Evolutionary conservation across 1,139 yeast species (phyloP), one percentile per base, ranked within the genome.

Genomic region (Saccharomyces pastorianus): DNA sequence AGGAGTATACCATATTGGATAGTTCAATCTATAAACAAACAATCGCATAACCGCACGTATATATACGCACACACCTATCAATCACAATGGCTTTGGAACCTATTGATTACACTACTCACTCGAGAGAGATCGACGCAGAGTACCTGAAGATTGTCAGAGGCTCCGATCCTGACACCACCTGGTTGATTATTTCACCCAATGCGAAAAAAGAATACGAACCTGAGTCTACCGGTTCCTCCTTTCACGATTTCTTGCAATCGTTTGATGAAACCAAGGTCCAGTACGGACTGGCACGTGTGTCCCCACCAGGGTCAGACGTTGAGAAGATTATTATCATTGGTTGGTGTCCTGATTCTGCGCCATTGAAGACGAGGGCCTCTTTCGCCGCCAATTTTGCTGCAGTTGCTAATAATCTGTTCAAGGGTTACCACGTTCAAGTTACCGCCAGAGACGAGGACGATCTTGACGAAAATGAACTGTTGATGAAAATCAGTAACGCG

Each of bases 391-490:
- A 86, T 70, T 84, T 85, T 62, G 88, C 88, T 48, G 86, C 83
- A 47, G 86, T 86, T 14, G 81, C 91, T 31, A 65, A 67, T 52
- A 81, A 77, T 56, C 76, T 83, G 26, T 77, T 86, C 63, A 78
- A 78, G 61, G 96, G 96, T 44, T 93, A 91, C 72, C 99, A 93
- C 68, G 91, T 93, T 54, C 98, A 93, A 72, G 84, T 95, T 60
- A 89, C 97, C 47, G 99, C 98, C n/a, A 82, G 98, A 72, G 95
- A 88, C 66, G 79, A 82, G 53, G 96, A 89, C 65, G 99, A 95
- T 68, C 78, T 95, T 68, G 88, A 88, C 62, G 88, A 86, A 50
- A 77, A 79, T 34, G 95, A 87, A 58, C 81, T 93, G 59, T 71
- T 89, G 61, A 78, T 82, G 54, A 83, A 89, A 63, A 84, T 95